phyloP scores from a whole-genome alignment of 352 stramenopile genomes.

The Phytophthora palmivora region DNA sequence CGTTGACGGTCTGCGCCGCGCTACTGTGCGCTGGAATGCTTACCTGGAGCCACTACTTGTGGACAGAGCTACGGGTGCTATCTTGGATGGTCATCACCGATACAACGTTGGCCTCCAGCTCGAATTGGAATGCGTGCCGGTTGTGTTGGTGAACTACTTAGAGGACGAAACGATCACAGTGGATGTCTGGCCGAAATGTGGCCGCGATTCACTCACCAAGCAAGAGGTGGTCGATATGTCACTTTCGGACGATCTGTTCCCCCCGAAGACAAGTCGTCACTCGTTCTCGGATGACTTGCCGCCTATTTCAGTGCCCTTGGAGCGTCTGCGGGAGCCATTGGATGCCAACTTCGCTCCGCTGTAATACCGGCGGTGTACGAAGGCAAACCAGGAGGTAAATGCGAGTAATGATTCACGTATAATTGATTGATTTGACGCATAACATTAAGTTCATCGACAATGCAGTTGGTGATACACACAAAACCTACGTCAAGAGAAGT shows the following conservation, averaged over 20 bases:
- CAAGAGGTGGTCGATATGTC: conserved; percentile 86
- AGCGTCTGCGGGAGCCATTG: conserved; percentile 58
- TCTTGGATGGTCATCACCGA: conserved; percentile 86
- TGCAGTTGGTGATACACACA: too few relatives aligned
- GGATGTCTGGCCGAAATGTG: conserved; percentile 88
- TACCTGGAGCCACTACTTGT: conserved; percentile 89
- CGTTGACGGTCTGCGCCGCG: conserved; percentile 79
- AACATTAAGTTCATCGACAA: too few relatives aligned
- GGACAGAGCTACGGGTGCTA: conserved; percentile 72
- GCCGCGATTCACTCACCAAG: conserved; percentile 83
- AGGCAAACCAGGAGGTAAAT: conserved; percentile 3
- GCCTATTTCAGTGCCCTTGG: conserved; percentile 81
- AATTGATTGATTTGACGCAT: conserved; percentile 8
- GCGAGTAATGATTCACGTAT: conserved; percentile 7
- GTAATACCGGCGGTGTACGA: conserved; percentile 20
- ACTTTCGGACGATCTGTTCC: conserved; percentile 84
- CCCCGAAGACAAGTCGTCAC: conserved; percentile 88
- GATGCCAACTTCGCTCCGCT: conserved; percentile 42
- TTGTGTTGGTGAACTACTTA: conserved; percentile 87
- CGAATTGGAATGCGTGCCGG: conserved; percentile 67
- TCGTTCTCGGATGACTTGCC: conserved; percentile 86
- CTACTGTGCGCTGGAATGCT: conserved; percentile 79
- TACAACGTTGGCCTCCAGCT: conserved; percentile 85
- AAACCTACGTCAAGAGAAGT: too few relatives aligned
- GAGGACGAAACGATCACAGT: conserved; percentile 85